Evolutionary conservation across 1,284 basidiomycete genomes (phyloP), one percentile per base, ranked within the genome.

Genomic region (Fomitopsis schrenkii): DNA sequence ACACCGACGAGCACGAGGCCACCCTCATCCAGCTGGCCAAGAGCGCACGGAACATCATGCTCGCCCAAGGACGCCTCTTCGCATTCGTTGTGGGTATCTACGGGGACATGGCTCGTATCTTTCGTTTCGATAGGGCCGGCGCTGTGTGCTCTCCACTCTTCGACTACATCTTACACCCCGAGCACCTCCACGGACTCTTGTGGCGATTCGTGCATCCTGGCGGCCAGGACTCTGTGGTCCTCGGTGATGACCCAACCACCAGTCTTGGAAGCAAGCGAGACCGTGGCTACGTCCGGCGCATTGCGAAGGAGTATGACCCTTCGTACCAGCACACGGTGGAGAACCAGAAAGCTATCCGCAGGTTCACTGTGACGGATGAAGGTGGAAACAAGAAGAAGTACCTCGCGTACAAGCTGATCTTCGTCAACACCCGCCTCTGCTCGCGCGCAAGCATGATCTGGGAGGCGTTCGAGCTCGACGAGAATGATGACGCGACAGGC

Each of bases 11-110:
- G 12, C 48, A 50, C 28, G 48, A 50, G 48, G 15, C 14, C 4
- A 50, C 48, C 14, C 28, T 50, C 33, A n/a, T 58, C 28, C 62
- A 62, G 40, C 57, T 64, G 5, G 57, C 62, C 1, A 58, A 59
- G 42, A 56, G 54, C 19, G 66, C 66, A 9, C 58, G 62, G 8
- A 53, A 59, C 30, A 57, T 65, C 14, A 35, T 64, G 44, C 41
- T 57, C 26, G 61, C 62, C 2, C 66, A 67, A 30, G 52, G 58
- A 0, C 35, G 59, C 38, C 53, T 65, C 22, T 50, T 30, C 17
- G 50, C 52, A 2, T 64, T 63, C 55, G 50, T 59, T 26, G 28
- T 67, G 19, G 62, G 66, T 3, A 35, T 67, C 26, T 67, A 67
- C 52, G 66, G 64, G 17, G 36, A 62, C 5, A 40, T 41, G n/a